Conservation (phyloP, 1,139 yeast genomes). For the Taphrina deformans region DNA sequence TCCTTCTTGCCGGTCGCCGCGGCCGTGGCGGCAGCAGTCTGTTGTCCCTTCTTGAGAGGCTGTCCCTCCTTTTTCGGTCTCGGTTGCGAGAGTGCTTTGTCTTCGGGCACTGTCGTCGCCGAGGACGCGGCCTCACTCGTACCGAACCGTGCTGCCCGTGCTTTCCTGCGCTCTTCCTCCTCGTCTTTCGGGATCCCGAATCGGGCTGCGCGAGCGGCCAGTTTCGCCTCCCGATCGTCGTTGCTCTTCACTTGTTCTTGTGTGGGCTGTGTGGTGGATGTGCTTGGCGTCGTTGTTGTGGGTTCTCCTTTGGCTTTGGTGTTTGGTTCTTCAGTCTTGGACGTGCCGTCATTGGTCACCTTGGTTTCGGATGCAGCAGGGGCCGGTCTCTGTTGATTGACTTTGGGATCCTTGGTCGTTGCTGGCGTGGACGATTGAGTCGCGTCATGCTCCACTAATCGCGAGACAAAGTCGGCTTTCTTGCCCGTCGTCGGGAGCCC, state of each 20-base stretch:
- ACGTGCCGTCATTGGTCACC: not conserved
- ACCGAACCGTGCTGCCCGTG: conserved; percentile 30
- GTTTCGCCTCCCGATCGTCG: conserved; percentile 12
- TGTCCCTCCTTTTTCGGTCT: not conserved
- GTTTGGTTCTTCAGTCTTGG: not conserved
- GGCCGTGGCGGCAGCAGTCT: conserved; percentile 2
- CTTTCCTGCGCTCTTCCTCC: conserved; percentile 17
- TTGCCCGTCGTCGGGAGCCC: conserved; percentile 76
- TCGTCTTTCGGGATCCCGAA: conserved; percentile 10
- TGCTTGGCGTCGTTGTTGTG: not conserved
- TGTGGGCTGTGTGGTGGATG: not conserved
- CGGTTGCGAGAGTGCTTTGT: not conserved
- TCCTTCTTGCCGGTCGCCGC: not conserved
- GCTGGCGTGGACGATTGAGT: not conserved
- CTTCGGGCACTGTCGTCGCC: not conserved
- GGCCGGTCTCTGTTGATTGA: not conserved
- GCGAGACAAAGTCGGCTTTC: conserved; percentile 48
- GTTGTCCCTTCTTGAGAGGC: not conserved
- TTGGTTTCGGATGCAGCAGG: not conserved
- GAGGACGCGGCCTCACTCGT: not conserved
- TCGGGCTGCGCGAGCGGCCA: conserved; percentile 17
- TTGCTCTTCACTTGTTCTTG: conserved; percentile 6
- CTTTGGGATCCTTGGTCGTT: not conserved
- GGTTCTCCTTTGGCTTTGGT: conserved; percentile 8
- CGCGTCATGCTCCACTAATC: conserved; percentile 28